Evolutionary conservation across 2,329 filamentous ascomycete genomes (phyloP).

Genomic region (Chrysosporium keratinophilum): DNA sequence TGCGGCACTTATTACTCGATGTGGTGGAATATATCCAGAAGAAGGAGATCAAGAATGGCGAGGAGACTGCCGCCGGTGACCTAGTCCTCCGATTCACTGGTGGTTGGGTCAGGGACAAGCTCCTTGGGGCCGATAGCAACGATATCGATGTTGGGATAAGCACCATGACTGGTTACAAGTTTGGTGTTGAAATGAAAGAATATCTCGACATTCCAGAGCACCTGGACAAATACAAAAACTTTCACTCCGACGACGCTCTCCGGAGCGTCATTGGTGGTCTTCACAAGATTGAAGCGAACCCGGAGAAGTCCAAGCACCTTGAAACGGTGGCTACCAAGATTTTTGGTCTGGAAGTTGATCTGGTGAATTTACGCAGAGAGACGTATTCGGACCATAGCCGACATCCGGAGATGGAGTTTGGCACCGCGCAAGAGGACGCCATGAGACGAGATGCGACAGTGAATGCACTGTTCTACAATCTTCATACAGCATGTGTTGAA

Average conservation of each 20-base stretch:
- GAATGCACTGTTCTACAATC: slow-evolving; percentile 92
- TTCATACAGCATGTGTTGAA: slow-evolving; percentile 67
- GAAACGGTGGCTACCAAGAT: slow-evolving; percentile 82
- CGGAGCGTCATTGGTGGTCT: slow-evolving; percentile 55
- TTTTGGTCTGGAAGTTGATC: slow-evolving; percentile 78
- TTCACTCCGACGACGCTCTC: slow-evolving; percentile 36
- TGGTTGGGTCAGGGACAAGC: slow-evolving; percentile 43
- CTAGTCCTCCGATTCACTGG: slow-evolving; percentile 40
- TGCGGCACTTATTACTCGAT: slow-evolving; percentile 69
- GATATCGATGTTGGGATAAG: slow-evolving; percentile 43
- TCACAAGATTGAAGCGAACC: slow-evolving; percentile 83
- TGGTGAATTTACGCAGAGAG: slow-evolving; percentile 90
- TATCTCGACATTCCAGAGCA: slow-evolving; percentile 34
- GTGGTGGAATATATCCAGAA: slow-evolving; percentile 58
- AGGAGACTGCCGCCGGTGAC: slow-evolving; percentile 13
- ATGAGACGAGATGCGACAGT: slow-evolving; percentile 82
- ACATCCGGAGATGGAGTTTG: slow-evolving; percentile 88
- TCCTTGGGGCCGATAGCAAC: slow-evolving; percentile 37
- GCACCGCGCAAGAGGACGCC: slow-evolving; percentile 82
- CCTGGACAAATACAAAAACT: slow-evolving; percentile 36
- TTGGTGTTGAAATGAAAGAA: slow-evolving; percentile 36
- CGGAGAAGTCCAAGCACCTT: slow-evolving; percentile 91
- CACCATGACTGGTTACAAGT: slow-evolving; percentile 41
- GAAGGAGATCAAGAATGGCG: slow-evolving; percentile 32
- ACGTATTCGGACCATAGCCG: slow-evolving; percentile 81